Percentiles rank a stretch among this genome's conserved stretches.
Evolutionary conservation across 371 early-diverging fungal species (phyloP).

Genomic region (Actinomortierella wolfii): DNA sequence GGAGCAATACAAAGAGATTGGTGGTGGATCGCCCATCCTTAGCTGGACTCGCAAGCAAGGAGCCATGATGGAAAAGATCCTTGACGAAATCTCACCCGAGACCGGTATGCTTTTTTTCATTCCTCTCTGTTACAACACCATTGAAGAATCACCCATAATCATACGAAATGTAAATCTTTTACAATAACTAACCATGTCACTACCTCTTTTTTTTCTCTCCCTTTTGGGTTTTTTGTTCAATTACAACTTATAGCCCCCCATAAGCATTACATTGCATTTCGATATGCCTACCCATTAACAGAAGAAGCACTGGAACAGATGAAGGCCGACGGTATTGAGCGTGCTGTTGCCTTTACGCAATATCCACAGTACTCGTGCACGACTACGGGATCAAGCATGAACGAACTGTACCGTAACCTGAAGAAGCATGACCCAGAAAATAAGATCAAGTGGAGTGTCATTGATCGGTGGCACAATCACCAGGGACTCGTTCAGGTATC

Average conservation of each 20-base stretch:
- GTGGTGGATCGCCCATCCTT: slow-evolving; percentile 94
- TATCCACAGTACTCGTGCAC: slow-evolving; percentile 98
- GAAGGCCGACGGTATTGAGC: slow-evolving; percentile 79
- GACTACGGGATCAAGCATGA: slow-evolving; percentile 92
- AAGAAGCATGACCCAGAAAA: slow-evolving; percentile 63
- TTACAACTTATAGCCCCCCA: slow-evolving; percentile 72
- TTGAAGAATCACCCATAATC: neutral
- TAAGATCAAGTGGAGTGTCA: slow-evolving; percentile 85
- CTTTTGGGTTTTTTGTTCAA: neutral
- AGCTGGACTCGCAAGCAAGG: slow-evolving; percentile 92
- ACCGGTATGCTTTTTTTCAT: slow-evolving; percentile 59
- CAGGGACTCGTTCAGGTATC: slow-evolving; percentile 80
- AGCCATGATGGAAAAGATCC: slow-evolving; percentile 70
- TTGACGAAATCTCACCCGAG: slow-evolving; percentile 80
- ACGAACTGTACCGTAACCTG: slow-evolving; percentile 80
- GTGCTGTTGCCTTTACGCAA: slow-evolving; percentile 91
- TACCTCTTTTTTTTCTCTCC: neutral
- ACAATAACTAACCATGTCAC: neutral
- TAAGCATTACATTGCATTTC: slow-evolving; percentile 90
- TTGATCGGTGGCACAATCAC: slow-evolving; percentile 94
- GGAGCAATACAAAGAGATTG: slow-evolving; percentile 91
- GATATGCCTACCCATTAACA: slow-evolving; percentile 89
- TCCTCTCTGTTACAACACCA: too few relatives aligned
- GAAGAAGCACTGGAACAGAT: slow-evolving; percentile 75
- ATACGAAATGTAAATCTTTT: neutral